Percentiles rank a stretch among this genome's conserved stretches.
phyloP scores from a whole-genome alignment of 352 stramenopile genomes.

The Lagenidium giganteum region DNA sequence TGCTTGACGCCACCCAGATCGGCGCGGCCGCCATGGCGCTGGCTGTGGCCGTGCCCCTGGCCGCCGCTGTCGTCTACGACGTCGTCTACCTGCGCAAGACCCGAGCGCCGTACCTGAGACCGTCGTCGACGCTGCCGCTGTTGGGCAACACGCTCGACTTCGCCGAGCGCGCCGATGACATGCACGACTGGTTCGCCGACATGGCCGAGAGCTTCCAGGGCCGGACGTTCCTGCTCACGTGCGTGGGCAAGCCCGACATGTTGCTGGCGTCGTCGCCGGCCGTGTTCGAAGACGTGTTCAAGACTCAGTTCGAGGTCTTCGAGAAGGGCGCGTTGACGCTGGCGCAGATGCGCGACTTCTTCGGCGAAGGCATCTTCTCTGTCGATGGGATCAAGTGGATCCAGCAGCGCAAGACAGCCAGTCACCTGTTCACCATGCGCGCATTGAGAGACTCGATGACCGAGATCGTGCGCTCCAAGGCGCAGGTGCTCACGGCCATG shows the following conservation, averaged over 20 bases:
- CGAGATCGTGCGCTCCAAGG: constrained; percentile 19
- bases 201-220: constrained; percentile 3
- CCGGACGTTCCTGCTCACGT: constrained; percentile 1
- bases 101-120: neutral
- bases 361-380: constrained; percentile 33
- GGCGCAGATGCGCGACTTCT: constrained; percentile 24
- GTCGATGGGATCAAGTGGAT: constrained; percentile 32
- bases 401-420: constrained; percentile 45
- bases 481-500: constrained; percentile 12
- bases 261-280: neutral
- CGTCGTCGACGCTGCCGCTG: constrained; percentile 5
- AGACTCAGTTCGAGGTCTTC: constrained; percentile 30
- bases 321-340: constrained; percentile 26
- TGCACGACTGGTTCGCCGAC: constrained; percentile 12
- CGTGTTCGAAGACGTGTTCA: constrained; percentile 19
- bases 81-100: no score
- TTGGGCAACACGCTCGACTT: constrained; percentile 8
- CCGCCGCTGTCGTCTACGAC: constrained; percentile 4
- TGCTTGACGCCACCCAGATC: constrained; percentile 1
- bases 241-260: constrained; percentile 3
- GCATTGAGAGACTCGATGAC: constrained; percentile 34
- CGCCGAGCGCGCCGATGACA: neutral
- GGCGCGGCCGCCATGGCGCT: neutral
- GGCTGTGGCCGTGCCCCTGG: neutral
- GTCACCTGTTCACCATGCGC: constrained; percentile 36